A percentile compares a stretch with the other conserved stretches of the same genome.
These are phyloP conservation scores for Epichloe brachyelytri DNA, from an alignment of 2,329 filamentous ascomycete species.

Conservation along the genomic window DNA sequence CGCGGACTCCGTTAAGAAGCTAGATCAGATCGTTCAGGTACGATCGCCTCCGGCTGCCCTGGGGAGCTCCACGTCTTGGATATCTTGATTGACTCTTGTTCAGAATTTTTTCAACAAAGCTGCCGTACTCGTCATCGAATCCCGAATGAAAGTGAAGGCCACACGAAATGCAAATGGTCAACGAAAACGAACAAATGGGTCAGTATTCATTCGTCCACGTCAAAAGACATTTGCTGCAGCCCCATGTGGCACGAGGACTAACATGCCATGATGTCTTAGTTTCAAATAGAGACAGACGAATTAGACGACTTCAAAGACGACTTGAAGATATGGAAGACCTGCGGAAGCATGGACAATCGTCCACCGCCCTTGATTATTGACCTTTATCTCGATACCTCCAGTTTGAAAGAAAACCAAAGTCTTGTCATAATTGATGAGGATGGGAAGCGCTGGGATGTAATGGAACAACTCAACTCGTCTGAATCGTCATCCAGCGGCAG, in stretches of 20 bases:
- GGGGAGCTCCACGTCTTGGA: background rate
- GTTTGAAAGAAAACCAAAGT: slow-evolving; percentile 71
- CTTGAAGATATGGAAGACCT: slow-evolving; percentile 67
- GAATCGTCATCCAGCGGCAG: slow-evolving; percentile 35
- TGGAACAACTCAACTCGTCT: slow-evolving; percentile 63
- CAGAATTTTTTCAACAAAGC: slow-evolving; percentile 90
- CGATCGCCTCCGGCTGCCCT: slow-evolving; percentile 2
- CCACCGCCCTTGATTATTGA: slow-evolving; percentile 83
- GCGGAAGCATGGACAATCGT: slow-evolving; percentile 61
- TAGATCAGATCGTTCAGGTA: slow-evolving; percentile 91
- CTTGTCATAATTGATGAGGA: slow-evolving; percentile 78
- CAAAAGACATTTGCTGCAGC: background rate
- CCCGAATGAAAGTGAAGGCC: slow-evolving; percentile 57
- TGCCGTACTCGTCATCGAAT: slow-evolving; percentile 70
- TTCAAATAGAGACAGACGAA: slow-evolving; percentile 88
- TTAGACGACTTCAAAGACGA: slow-evolving; percentile 78
- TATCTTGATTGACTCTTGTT: background rate
- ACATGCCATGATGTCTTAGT: slow-evolving; percentile 38
- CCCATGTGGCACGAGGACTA: background rate
- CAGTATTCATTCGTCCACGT: slow-evolving; percentile 25
- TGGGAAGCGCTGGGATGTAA: slow-evolving; percentile 86
- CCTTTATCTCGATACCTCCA: slow-evolving; percentile 70
- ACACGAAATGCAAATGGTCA: slow-evolving; percentile 26
- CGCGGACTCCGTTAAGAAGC: slow-evolving; percentile 59
- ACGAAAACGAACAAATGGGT: slow-evolving; percentile 76